Base-by-base conservation (phyloP, 2,329 filamentous ascomycete genomes). In the Fusarium ambrosium region DNA sequence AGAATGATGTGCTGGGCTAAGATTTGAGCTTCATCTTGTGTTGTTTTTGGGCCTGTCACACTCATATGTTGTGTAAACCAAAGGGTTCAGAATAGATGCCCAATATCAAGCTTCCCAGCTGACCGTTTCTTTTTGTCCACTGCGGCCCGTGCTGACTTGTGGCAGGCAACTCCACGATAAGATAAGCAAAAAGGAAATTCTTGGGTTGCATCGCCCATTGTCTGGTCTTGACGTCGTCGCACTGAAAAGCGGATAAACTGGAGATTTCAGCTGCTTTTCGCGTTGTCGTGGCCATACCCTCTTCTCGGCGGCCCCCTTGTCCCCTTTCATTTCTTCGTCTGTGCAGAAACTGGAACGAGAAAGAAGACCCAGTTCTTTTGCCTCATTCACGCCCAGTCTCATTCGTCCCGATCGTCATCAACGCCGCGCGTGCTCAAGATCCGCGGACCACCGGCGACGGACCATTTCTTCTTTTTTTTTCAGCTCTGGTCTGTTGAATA, bases 171-270 rank as follows among this genome's bases (percentile, higher is more conserved):
- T 8, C 6, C 18, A 56, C 56, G 78, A 80, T 80, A 78, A 80
- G 78, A 80, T 80, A 80, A 77, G 64, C 36, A 62, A 66, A 66
- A 58, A 68, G 64, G 68, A 78, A 76, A 75, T 78, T 72, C 70
- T 73, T 73, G 61, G 69, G 66, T 71, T 71, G 64, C 71, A 70
- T 74, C 59, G 65, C 29, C 64, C 32, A 61, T 53, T 53, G 51
- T 48, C 48, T 39, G 32, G 51, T 65, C 55, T 68, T 51, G 58
- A 45, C 59, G 45, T 55, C 53, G 58, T 66, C 56, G 58, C 48
- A 62, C 55, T 70, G 66, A 64, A 68, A 73, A 68, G 72, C 32
- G 53, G 55, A 67, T 66, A 65, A 75, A 66, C 62, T 60, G 39
- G 61, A 68, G 34, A 71, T 48, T 64, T 41, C 61, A 36, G 53